These are phyloP conservation scores for Vitis amurensis DNA, from an alignment of 164 flowering plant genomes.

Conservation along the genomic window DNA sequence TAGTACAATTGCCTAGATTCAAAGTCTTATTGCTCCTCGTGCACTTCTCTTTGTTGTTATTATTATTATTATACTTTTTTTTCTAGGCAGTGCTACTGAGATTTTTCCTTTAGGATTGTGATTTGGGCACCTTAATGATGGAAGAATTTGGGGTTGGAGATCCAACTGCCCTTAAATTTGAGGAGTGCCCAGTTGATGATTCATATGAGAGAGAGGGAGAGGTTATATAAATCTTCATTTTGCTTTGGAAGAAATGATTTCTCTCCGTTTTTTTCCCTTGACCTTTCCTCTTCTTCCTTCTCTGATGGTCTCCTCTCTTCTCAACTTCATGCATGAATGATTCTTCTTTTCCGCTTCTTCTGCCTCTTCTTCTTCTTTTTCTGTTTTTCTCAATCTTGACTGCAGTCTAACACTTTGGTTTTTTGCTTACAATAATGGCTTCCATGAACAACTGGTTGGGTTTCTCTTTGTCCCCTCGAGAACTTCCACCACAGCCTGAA, in stretches of 20 bases:
- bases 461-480: conserved; percentile 83
- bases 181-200: conserved; percentile 23
- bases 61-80: background rate
- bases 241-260: conserved; percentile 41
- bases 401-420: background rate
- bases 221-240: conserved; percentile 32
- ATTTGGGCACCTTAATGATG: background rate
- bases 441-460: conserved; percentile 91
- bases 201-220: conserved; percentile 22
- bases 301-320: conserved; percentile 6
- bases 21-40: conserved; percentile 12
- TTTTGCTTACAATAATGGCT: conserved; percentile 30
- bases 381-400: background rate
- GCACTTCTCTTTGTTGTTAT: conserved; percentile 3
- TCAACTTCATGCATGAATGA: conserved; percentile 38
- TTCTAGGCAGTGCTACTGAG: background rate
- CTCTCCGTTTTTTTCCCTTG: conserved; percentile 20
- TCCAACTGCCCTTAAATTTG: conserved; percentile 14
- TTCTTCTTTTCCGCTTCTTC: background rate
- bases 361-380: conserved; percentile 6
- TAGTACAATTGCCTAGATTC: background rate
- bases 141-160: conserved; percentile 13
- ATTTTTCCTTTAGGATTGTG: conserved; percentile 1
- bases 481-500: conserved; percentile 28
- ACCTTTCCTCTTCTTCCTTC: conserved; percentile 37